phyloP scores from a whole-genome alignment of 495 filamentous ascomycete genomes.

The Penicillium longicatenatum region DNA sequence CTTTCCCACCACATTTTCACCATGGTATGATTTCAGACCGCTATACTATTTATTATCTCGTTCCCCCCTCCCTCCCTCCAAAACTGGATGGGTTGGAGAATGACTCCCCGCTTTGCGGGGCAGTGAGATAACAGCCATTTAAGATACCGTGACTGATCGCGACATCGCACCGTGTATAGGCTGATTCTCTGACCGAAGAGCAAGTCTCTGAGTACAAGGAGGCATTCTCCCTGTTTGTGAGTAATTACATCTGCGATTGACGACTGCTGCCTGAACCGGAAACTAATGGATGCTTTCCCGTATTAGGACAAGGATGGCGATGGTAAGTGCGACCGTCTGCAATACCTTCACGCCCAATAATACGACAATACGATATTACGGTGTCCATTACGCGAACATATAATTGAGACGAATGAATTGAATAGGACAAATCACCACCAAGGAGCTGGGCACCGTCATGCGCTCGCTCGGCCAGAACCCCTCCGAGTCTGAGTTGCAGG shows the following conservation, averaged over 20 bases:
- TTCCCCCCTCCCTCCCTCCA: slow-evolving; percentile 1
- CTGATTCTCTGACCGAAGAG: slow-evolving; percentile 95
- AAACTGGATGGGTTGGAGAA: slow-evolving; percentile 6
- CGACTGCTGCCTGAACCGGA: slow-evolving; percentile 12
- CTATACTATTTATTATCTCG: slow-evolving; percentile 7
- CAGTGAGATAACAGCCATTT: slow-evolving; percentile 23
- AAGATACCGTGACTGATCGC: slow-evolving; percentile 28
- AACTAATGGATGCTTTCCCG: slow-evolving; percentile 14
- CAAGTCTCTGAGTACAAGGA: slow-evolving; percentile 99
- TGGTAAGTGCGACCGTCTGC: slow-evolving; percentile 69
- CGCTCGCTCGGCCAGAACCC: slow-evolving; percentile 99
- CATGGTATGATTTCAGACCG: slow-evolving; percentile 16
- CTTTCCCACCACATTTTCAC: slow-evolving; percentile 6
- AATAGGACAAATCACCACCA: slow-evolving; percentile 97
- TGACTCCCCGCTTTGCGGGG: slow-evolving; percentile 42
- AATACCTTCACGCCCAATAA: slow-evolving; percentile 3
- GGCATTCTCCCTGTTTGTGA: slow-evolving; percentile 99
- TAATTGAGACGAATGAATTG: slow-evolving; percentile 2
- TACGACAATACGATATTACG: background rate
- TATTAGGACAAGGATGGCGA: slow-evolving; percentile 98
- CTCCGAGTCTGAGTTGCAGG: slow-evolving; percentile 96
- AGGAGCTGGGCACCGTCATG: slow-evolving; percentile 99
- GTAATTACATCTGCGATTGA: slow-evolving; percentile 41
- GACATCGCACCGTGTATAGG: slow-evolving; percentile 51
- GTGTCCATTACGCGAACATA: background rate